Percentiles rank a stretch among this genome's conserved stretches.
phyloP scores from a whole-genome alignment of 169 alveolate species.

The Plasmodium inui region DNA sequence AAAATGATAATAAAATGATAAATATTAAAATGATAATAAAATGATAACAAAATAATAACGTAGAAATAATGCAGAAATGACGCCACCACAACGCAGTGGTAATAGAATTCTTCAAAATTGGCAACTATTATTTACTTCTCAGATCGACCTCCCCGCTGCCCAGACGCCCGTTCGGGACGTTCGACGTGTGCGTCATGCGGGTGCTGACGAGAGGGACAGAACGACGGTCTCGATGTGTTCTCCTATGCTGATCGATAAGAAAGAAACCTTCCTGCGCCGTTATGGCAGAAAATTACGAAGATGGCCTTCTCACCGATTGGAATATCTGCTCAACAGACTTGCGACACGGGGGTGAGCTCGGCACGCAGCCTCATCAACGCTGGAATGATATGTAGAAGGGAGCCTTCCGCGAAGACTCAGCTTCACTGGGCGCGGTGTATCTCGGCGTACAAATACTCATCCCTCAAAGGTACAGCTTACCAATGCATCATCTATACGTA shows the following conservation, averaged over 20 bases:
- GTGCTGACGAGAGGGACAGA: neutral
- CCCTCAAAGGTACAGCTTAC: neutral
- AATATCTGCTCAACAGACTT: neutral
- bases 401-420: neutral
- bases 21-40: neutral
- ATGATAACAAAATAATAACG: neutral
- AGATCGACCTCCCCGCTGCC: neutral
- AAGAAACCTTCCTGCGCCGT: neutral
- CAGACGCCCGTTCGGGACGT: neutral
- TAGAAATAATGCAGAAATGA: neutral
- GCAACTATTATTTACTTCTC: neutral
- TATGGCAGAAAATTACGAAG: neutral
- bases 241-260: neutral
- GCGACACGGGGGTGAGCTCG: neutral
- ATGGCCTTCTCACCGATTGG: neutral
- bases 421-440: neutral
- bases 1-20: neutral
- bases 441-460: neutral
- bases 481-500: neutral
- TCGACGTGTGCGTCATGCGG: neutral
- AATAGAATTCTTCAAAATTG: neutral
- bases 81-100: neutral
- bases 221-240: neutral
- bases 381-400: neutral
- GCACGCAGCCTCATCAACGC: neutral